These are phyloP conservation scores for Striga hermonthica DNA, from an alignment of 305 asterid species.

Conservation along the genomic window DNA sequence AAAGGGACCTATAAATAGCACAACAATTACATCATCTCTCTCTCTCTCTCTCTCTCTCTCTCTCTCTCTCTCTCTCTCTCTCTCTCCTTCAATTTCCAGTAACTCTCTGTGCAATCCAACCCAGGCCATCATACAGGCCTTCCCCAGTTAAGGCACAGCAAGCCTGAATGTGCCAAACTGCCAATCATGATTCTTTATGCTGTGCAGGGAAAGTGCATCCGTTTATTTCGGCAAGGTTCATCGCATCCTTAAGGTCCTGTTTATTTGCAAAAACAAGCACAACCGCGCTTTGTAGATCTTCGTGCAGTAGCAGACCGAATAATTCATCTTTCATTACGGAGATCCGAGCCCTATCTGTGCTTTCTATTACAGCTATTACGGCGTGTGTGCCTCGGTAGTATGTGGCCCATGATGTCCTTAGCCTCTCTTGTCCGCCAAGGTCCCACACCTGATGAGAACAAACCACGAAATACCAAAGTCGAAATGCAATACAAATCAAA, in stretches of 20 bases:
- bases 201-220: slow-evolving; percentile 86
- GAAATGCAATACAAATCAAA: neutral
- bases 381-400: slow-evolving; percentile 94
- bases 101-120: slow-evolving; percentile 90
- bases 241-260: slow-evolving; percentile 91
- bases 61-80: slow-evolving; percentile 17
- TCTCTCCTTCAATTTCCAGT: slow-evolving; percentile 73
- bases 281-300: slow-evolving; percentile 75
- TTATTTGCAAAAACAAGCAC: slow-evolving; percentile 86
- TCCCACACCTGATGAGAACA: slow-evolving; percentile 84
- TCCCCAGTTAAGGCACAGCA: slow-evolving; percentile 92
- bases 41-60: too few relatives aligned
- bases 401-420: slow-evolving; percentile 91
- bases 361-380: slow-evolving; percentile 78
- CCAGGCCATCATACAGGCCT: slow-evolving; percentile 88
- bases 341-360: slow-evolving; percentile 90
- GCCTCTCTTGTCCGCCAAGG: slow-evolving; percentile 95
- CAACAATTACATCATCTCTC: too few relatives aligned
- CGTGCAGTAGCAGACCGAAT: slow-evolving; percentile 74
- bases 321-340: slow-evolving; percentile 85
- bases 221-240: slow-evolving; percentile 96
- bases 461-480: too few relatives aligned
- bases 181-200: slow-evolving; percentile 93
- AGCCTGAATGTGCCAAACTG: slow-evolving; percentile 98
- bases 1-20: too few relatives aligned